Base-by-base conservation (phyloP, 306 rosid genomes). In the Chamaecrista fasciculata region DNA sequence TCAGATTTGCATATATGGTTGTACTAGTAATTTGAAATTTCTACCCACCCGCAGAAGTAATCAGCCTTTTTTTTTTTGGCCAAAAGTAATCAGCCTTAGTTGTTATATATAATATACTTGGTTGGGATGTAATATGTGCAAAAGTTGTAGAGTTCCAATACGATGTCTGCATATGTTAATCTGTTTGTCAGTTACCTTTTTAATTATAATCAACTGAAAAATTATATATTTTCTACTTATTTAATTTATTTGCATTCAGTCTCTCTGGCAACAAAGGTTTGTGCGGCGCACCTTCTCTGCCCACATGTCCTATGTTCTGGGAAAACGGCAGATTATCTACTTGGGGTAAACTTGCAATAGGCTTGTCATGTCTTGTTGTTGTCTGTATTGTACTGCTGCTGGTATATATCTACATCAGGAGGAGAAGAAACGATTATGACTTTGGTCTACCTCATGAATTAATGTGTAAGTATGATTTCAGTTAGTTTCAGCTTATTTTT, bases 221-320 rank as follows among this genome's bases (percentile, higher is more conserved):
- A 24, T 78, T 16, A 70, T 59, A 31, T 65, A 55, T 69, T 48
- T 33, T 52, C 29, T 20, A 24, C 52, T 12, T 52, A 36, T 70
- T 74, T 60, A 60, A 59, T 73, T 67, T 81, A 15, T 76, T 33
- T 70, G 53, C 58, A n/a, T 70, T 34, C 88, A 94, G 98, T 76
- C 92, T 94, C 64, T 85, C 81, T 56, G 83, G 86, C 43, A 91
- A 90, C 88, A 94, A 90, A 73, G 97, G 89, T 53, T 71, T 94
- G 76, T 94, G 98, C 19, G 97, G 97, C n/a, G 89, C 70, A 23
- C 87, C 91, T 36, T 64, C 96, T 68, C 76, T 94, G 52, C 86
- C 97, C 9, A 62, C 83, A 48, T 94, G 98, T 73, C 87, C 96
- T 62, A 7, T 93, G 62, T 93, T 93, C 55, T 94, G 97, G 98